Base-by-base conservation (phyloP, 257 asterid species). In the Solanum chilense region DNA sequence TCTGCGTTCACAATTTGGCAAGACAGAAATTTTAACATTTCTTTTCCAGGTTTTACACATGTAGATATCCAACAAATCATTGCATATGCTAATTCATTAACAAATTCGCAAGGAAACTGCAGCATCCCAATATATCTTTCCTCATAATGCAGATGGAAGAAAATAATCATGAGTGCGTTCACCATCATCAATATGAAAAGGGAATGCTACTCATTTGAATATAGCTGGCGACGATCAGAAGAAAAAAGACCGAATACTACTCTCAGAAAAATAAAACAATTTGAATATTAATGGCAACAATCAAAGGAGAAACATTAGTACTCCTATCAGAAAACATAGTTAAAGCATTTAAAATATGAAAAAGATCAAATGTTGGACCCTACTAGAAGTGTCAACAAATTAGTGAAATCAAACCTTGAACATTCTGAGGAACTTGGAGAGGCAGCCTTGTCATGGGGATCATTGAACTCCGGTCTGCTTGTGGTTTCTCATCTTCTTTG, bases 391-490 rank as follows among this genome's bases (percentile, higher is more conserved):
- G 41, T 42, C 15, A 39, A 52, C 14, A 62, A 69, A 37, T 20
- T 80, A 74, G 62, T 73, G 33, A 85, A 5, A 7, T 44, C 20
- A 27, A 87, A 96, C 99, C 99, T 92, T 96, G 98, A 89, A 91
- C 92, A 86, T 82, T 94, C 88, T 92, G 95, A 87, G 99, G 96
- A 86, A 92, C 94, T 88, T 96, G 99, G 88, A 93, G 88, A 81
- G 99, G 99, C 86, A 93, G 94, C 87, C 96, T 91, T 47, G 95
- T 83, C 90, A 90, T 86, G 78, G 98, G 96, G 86, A 91, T 89
- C 41, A 89, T 88, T 21, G 95, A 92, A 87, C 88, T 86, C 83
- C 92, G 91, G 71, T 95, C 96, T 35, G 83, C 83, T 23, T 83
- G 93, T 13, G 92, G 90, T 93, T 84, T 95, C 93, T 93, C 98